Conservation (phyloP, 1,139 yeast species). For the Wickerhamomyces sp. region DNA sequence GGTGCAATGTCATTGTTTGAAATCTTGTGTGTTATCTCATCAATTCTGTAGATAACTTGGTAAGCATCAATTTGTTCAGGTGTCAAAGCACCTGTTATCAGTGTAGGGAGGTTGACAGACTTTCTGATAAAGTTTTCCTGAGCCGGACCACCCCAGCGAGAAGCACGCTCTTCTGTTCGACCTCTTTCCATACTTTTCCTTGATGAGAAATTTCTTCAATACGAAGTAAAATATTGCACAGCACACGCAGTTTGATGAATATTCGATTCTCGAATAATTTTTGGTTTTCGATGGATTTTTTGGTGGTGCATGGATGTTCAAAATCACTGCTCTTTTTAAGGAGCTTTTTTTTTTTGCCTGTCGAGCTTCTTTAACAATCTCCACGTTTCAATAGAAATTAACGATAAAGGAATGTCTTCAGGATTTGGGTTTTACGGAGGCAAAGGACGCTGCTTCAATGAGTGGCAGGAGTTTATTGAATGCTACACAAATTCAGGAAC, state of each 20-base stretch:
- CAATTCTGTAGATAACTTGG: conserved; percentile 68
- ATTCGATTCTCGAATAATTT: not conserved
- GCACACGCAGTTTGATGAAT: too few relatives aligned
- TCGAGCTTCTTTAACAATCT: too few relatives aligned
- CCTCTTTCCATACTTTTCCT: not conserved
- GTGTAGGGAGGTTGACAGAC: conserved; percentile 32
- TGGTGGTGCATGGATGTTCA: not conserved
- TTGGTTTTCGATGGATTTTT: not conserved
- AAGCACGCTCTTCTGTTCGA: not conserved
- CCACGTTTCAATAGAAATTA: too few relatives aligned
- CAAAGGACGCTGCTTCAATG: conserved; percentile 41
- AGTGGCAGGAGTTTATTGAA: conserved; percentile 40
- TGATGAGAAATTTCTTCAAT: too few relatives aligned
- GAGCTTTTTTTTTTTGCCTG: not conserved
- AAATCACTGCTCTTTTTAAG: not conserved
- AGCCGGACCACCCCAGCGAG: conserved; percentile 29
- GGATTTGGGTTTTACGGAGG: conserved; percentile 41
- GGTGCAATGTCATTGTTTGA: conserved; percentile 38
- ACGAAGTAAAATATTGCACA: too few relatives aligned
- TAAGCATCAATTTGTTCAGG: conserved; percentile 84
- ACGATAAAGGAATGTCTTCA: conserved; percentile 26
- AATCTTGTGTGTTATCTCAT: conserved; percentile 67
- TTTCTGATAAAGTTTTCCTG: conserved; percentile 8
- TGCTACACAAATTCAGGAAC: conserved; percentile 39
- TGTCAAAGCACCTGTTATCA: conserved; percentile 53